Evolutionary conservation across 31 red algal genomes (phyloP).

Genomic region (Endocladia muricata): DNA sequence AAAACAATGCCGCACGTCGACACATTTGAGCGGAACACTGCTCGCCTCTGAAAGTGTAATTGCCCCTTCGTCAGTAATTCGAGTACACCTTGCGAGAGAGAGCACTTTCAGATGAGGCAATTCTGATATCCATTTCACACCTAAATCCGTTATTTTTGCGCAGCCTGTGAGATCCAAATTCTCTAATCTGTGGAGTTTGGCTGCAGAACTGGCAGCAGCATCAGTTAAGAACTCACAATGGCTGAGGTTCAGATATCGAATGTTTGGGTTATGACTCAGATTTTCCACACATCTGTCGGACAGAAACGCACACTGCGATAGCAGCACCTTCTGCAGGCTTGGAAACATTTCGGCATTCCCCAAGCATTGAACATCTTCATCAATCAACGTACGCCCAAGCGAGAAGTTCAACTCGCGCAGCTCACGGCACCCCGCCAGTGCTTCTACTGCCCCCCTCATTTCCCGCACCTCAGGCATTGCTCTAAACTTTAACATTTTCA

Average conservation of each 20-base stretch:
- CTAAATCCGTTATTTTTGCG: constrained; percentile 9
- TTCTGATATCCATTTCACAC: not conserved
- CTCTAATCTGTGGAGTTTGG: constrained; percentile 2
- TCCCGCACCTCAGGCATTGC: constrained; percentile 10
- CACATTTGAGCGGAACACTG: constrained; percentile 15
- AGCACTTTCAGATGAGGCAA: constrained; percentile 5
- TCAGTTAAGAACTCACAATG: constrained; percentile 39
- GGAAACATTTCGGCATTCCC: not conserved
- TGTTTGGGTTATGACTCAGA: not conserved
- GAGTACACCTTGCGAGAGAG: constrained; percentile 2
- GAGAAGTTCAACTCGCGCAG: constrained; percentile 31
- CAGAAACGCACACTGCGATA: constrained; percentile 26
- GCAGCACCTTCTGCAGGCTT: constrained; percentile 4
- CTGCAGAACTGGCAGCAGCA: not conserved
- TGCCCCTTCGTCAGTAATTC: constrained; percentile 15
- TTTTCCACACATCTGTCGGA: constrained; percentile 7
- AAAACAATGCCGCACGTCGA: constrained; percentile 32
- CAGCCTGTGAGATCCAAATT: constrained; percentile 43
- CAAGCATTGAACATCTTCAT: constrained; percentile 10
- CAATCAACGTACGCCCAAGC: constrained; percentile 11
- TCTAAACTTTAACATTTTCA: constrained; percentile 14
- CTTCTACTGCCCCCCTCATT: not conserved
- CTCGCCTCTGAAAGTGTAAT: not conserved
- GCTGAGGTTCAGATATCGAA: constrained; percentile 34
- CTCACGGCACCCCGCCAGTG: not conserved